A percentile compares a stretch with the other conserved stretches of the same genome.
Conservation (phyloP, 108 stramenopile genomes). For the Stephanodiscus minutulus region DNA sequence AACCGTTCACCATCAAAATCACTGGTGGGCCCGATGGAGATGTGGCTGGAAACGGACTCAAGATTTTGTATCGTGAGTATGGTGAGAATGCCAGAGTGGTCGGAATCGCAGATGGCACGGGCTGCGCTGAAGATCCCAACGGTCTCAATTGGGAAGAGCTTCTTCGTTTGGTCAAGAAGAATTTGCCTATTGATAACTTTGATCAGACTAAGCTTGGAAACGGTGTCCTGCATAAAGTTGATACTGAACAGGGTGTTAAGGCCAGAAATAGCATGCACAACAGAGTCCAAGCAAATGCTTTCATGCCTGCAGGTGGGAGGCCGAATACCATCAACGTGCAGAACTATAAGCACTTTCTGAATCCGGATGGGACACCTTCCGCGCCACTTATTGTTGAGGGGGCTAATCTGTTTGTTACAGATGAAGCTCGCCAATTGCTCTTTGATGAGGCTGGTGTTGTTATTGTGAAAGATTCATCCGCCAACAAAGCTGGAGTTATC, state of each 20-base stretch:
- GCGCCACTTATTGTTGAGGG: conserved; percentile 95
- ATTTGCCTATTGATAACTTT: conserved; percentile 82
- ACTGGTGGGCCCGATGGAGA: conserved; percentile 99
- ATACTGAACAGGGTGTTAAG: conserved; percentile 89
- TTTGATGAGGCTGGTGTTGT: conserved; percentile 92
- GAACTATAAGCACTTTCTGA: conserved; percentile 88
- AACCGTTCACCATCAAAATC: conserved; percentile 92
- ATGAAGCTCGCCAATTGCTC: conserved; percentile 90
- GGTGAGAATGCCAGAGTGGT: conserved; percentile 93
- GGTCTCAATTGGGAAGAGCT: conserved; percentile 92
- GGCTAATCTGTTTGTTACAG: conserved; percentile 94
- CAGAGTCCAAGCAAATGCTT: conserved; percentile 92
- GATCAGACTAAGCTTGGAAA: conserved; percentile 74
- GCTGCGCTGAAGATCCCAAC: conserved; percentile 95
- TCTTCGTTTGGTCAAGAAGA: conserved; percentile 81
- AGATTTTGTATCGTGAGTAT: conserved; percentile 95
- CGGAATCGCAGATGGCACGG: conserved; percentile 95
- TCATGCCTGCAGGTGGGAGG: conserved; percentile 96
- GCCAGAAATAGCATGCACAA: conserved; percentile 98
- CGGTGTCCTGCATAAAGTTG: conserved; percentile 72
- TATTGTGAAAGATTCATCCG: conserved; percentile 98
- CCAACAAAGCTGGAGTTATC: conserved; percentile 99
- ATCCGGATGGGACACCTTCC: conserved; percentile 82
- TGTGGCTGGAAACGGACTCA: conserved; percentile 97
- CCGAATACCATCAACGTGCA: conserved; percentile 93